A percentile compares a stretch with the other conserved stretches of the same genome.
phyloP scores from a whole-genome alignment of 1,284 basidiomycete species.

The Omphalotus olearius region DNA sequence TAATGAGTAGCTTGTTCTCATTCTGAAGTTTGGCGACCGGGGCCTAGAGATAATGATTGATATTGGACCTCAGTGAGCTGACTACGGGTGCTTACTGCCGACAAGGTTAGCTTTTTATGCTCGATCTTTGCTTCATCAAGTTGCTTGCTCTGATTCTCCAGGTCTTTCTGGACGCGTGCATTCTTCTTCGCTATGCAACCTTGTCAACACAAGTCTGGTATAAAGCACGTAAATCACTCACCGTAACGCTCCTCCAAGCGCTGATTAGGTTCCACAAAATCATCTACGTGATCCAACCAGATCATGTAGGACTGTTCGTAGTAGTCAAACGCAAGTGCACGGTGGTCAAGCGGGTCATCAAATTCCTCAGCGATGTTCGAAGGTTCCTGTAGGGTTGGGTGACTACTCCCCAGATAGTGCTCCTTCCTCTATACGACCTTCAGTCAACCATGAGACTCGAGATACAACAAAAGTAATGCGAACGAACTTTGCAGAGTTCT shows the following conservation, averaged over 20 bases:
- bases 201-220: not conserved
- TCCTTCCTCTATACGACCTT: slow-evolving; percentile 33
- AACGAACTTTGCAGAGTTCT: slow-evolving; percentile 68
- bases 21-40: slow-evolving; percentile 59
- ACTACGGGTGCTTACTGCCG: slow-evolving; percentile 38
- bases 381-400: slow-evolving; percentile 63
- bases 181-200: slow-evolving; percentile 55
- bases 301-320: slow-evolving; percentile 63
- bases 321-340: slow-evolving; percentile 75
- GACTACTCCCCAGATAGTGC: slow-evolving; percentile 53
- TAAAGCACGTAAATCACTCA: slow-evolving; percentile 26
- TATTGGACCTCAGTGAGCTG: slow-evolving; percentile 12
- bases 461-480: not conserved
- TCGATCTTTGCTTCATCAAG: slow-evolving; percentile 46
- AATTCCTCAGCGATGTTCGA: slow-evolving; percentile 63
- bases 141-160: slow-evolving; percentile 51
- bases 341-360: slow-evolving; percentile 68
- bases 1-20: slow-evolving; percentile 50
- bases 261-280: slow-evolving; percentile 67
- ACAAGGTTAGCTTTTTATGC: slow-evolving; percentile 53
- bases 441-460: not conserved
- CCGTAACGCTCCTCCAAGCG: slow-evolving; percentile 74
- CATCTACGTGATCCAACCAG: slow-evolving; percentile 71
- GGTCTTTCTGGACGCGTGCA: slow-evolving; percentile 51
- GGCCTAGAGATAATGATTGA: slow-evolving; percentile 38